Conservation (phyloP, 768 basidiomycete genomes). For the Kondoa subrosea region DNA sequence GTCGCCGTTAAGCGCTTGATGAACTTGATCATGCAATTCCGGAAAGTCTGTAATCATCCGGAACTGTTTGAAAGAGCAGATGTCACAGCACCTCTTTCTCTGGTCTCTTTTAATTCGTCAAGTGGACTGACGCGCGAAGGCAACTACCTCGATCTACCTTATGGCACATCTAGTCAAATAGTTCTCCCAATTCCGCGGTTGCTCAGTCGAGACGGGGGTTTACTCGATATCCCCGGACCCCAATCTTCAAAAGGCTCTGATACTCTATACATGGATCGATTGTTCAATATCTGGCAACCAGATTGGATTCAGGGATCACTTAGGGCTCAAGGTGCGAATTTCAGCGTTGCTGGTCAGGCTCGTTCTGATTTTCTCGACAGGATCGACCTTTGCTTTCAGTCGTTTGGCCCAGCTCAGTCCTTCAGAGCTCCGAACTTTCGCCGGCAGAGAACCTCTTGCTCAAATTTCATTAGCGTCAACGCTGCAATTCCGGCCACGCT, state of each 20-base stretch:
- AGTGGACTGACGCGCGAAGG: conserved; percentile 71
- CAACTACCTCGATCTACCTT: conserved; percentile 63
- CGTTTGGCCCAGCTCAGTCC: conserved; percentile 49
- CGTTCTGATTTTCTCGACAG: conserved; percentile 27
- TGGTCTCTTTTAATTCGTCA: conserved; percentile 61
- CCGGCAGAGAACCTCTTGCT: conserved; percentile 6
- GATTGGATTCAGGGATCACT: conserved; percentile 62
- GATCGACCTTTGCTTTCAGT: conserved; percentile 66
- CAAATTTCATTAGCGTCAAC: conserved; percentile 3
- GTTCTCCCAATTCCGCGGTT: conserved; percentile 57
- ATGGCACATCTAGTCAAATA: conserved; percentile 77
- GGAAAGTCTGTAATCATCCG: conserved; percentile 97
- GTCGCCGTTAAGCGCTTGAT: conserved; percentile 85
- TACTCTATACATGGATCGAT: conserved; percentile 43
- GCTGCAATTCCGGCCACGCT: not conserved
- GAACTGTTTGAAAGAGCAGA: conserved; percentile 96
- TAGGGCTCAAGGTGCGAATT: conserved; percentile 45
- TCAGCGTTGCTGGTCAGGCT: too few species aligned
- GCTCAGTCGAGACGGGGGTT: conserved; percentile 31
- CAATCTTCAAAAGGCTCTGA: conserved; percentile 41
- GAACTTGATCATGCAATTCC: conserved; percentile 99
- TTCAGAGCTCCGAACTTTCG: conserved; percentile 35
- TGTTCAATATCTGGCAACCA: conserved; percentile 80
- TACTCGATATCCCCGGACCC: conserved; percentile 3
- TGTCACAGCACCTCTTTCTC: conserved; percentile 81